Percentiles rank a stretch among this genome's conserved stretches.
Evolutionary conservation across 257 asterid genomes (phyloP).

Genomic region (Penstemon newberryi): DNA sequence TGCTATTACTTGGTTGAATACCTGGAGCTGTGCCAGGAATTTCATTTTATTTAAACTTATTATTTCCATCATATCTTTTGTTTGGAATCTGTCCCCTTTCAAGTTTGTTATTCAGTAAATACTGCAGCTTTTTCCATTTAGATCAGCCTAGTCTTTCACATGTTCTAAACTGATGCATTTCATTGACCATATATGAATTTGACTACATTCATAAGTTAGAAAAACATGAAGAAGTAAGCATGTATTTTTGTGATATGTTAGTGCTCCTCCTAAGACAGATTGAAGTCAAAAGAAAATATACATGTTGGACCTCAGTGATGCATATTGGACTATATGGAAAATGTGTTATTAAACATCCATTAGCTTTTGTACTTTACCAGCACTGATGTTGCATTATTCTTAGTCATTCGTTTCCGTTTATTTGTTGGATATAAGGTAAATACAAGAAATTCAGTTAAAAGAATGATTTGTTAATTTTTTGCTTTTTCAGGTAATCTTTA

Average conservation of each 20-base stretch:
- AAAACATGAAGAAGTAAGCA: slow-evolving; percentile 14
- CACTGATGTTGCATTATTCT: slow-evolving; percentile 12
- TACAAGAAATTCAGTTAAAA: background rate
- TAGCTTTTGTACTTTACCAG: slow-evolving; percentile 13
- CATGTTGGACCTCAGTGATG: background rate
- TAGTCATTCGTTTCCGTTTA: background rate
- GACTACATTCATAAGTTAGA: slow-evolving; percentile 14
- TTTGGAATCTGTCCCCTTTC: slow-evolving; percentile 7
- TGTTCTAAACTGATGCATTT: slow-evolving; percentile 12
- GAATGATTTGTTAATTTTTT: slow-evolving; percentile 17
- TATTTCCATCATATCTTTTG: background rate
- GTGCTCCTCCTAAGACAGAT: slow-evolving; percentile 8
- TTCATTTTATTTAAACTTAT: slow-evolving; percentile 10
- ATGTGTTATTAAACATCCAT: background rate
- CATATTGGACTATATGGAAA: background rate
- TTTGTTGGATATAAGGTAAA: background rate
- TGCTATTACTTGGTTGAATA: slow-evolving; percentile 6
- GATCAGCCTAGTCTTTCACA: slow-evolving; percentile 13
- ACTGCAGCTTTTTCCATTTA: background rate
- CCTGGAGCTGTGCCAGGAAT: background rate
- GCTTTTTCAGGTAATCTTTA: background rate
- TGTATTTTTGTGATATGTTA: slow-evolving; percentile 4
- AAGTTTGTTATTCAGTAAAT: slow-evolving; percentile 18
- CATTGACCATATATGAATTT: slow-evolving; percentile 24
- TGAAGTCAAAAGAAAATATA: background rate